Evolutionary conservation across 495 filamentous ascomycete genomes (phyloP), one percentile per base, ranked within the genome.

Genomic region (Hypoxylon crocopeplum): DNA sequence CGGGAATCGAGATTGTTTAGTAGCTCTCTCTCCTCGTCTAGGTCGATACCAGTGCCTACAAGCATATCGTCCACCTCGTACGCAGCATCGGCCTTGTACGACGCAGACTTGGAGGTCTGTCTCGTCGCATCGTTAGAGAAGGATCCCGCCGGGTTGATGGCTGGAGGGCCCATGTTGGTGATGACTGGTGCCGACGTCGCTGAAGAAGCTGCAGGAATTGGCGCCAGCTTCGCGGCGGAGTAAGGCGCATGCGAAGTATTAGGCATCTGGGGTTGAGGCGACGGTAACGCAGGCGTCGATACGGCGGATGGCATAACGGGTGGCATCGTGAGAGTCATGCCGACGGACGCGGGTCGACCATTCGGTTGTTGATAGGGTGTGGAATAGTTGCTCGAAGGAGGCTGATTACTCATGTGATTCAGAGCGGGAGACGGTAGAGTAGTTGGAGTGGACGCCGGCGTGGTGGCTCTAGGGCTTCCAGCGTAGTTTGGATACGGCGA

Each of bases 1-100:
- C 69, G 69, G 20, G 68, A 69, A 13, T 73, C 71, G 32, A 79
- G 78, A 51, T 82, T 80, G 16, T 86, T 82, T 49, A 93, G 72
- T 53, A 79, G 85, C 33, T 88, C 86, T 58, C 93, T 90, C 68
- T 97, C 92, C 67, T 88, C 91, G 45, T 84, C 83, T 1, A 96
- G 75, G 77, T 96, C 89, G 52, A 97, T 87, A 42, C 90, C 92
- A 17, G 91, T 88, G 25, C 84, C 87, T 22, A 84, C 82, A 52
- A 96, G 68, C 39, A 92, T 86, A 77, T 97, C 92, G 40, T 82
- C 86, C 42, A 91, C 77, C 30, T 83, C 81, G 39, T 79, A 75
- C 49, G 90, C 84, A 36, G 86, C 82, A 27, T 33, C n/a, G 32
- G 88, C 84, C 70, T 91, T 91, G 0, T 79, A 79, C 0, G 86